These are phyloP conservation scores for Lentinus tigrinus DNA, from an alignment of 768 basidiomycete species.

Conservation along the genomic window DNA sequence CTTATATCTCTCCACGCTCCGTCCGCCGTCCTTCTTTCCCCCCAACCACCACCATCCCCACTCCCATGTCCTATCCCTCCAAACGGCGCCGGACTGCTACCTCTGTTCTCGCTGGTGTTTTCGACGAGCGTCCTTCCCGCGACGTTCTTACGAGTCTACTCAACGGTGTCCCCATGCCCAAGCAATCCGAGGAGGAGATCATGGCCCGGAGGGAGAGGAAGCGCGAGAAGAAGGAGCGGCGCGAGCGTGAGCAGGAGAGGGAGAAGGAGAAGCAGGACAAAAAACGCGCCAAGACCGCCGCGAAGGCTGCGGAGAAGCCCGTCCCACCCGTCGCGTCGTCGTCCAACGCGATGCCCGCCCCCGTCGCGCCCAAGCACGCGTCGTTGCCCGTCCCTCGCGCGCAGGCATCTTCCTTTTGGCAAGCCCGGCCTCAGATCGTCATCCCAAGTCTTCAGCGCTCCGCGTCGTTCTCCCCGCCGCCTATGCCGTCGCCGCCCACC, in stretches of 20 bases:
- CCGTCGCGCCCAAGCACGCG: conserved; percentile 16
- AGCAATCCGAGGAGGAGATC: conserved; percentile 61
- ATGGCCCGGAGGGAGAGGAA: conserved; percentile 54
- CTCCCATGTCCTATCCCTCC: conserved; percentile 20
- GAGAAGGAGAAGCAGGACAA: conserved; percentile 35
- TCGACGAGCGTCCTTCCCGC: conserved; percentile 64
- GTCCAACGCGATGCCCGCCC: conserved; percentile 19
- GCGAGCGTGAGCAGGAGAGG: conserved; percentile 18
- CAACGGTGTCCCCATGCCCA: conserved; percentile 71
- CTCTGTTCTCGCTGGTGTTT: conserved; percentile 70
- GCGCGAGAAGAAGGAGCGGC: conserved; percentile 35
- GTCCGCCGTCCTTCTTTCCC: conserved; percentile 19
- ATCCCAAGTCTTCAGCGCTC: conserved; percentile 70
- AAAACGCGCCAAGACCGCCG: conserved; percentile 22
- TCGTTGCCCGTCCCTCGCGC: conserved; percentile 19
- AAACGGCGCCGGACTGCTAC: conserved; percentile 63
- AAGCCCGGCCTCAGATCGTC: conserved; percentile 68
- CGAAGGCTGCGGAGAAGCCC: conserved; percentile 25
- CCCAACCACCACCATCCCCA: conserved; percentile 17
- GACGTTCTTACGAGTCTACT: conserved; percentile 79
- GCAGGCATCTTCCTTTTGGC: conserved; percentile 58
- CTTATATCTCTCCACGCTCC: conserved; percentile 30
- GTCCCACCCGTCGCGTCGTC: conserved; percentile 19
- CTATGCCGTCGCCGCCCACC: conserved; percentile 62
- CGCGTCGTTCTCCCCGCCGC: conserved; percentile 74